Conservation (phyloP, 2,329 filamentous ascomycete species). For the Whalleya microplaca region DNA sequence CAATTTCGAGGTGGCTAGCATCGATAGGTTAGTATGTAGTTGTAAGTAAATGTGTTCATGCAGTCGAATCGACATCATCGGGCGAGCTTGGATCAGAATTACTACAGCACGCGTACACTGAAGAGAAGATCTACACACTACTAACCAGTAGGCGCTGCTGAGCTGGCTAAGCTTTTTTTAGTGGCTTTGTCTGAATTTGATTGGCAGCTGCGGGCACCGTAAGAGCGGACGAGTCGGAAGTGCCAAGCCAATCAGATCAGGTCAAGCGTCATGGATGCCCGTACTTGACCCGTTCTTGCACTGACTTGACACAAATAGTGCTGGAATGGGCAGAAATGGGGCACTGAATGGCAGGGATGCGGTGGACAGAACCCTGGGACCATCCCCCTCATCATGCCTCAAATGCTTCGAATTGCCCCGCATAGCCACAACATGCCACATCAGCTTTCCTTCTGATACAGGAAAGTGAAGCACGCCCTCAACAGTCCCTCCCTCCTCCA, state of each 20-base stretch:
- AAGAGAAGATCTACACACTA: too few relatives aligned
- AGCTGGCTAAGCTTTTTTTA: conserved; percentile 14
- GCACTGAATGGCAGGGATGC: neutral
- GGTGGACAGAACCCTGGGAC: neutral
- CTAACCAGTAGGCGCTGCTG: too few relatives aligned
- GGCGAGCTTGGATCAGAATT: too few relatives aligned
- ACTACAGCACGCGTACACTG: too few relatives aligned
- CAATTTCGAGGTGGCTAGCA: too few relatives aligned
- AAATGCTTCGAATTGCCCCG: conserved; percentile 1
- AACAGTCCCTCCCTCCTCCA: too few relatives aligned
- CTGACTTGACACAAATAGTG: too few relatives aligned
- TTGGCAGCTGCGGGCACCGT: conserved; percentile 17
- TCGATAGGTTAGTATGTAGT: too few relatives aligned
- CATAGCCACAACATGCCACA: conserved; percentile 25
- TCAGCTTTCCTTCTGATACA: conserved; percentile 24
- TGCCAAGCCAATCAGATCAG: conserved; percentile 20
- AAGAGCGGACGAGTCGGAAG: conserved; percentile 20
- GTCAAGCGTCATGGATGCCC: conserved; percentile 15
- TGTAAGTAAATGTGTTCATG: neutral
- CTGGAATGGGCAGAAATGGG: too few relatives aligned
- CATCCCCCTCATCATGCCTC: conserved; percentile 6
- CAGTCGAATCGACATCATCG: neutral
- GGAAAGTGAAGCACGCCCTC: conserved; percentile 16
- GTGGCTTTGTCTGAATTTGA: conserved; percentile 10
- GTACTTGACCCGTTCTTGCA: too few relatives aligned